A percentile compares a stretch with the other conserved stretches of the same genome.
These are phyloP conservation scores for Hawksworthiomyces lignivorus DNA, from an alignment of 2,329 filamentous ascomycete genomes.

Conservation along the genomic window DNA sequence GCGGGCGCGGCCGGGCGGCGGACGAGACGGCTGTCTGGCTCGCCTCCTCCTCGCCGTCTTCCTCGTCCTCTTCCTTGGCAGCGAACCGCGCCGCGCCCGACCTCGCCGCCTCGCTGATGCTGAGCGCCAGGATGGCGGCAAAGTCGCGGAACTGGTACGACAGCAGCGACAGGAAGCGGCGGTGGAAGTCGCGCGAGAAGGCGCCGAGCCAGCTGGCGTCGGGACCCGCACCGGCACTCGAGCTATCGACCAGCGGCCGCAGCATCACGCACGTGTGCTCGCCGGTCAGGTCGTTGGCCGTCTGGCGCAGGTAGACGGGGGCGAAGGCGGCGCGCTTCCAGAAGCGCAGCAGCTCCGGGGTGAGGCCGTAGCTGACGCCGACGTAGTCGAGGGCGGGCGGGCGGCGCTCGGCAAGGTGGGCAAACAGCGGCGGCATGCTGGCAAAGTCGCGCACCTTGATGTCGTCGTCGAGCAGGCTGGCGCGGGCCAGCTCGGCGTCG, in stretches of 20 bases:
- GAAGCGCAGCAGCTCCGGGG: constrained; percentile 81
- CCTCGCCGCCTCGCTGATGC: constrained; percentile 80
- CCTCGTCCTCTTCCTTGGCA: constrained; percentile 52
- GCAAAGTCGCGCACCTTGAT: constrained; percentile 84
- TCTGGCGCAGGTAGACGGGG: constrained; percentile 89
- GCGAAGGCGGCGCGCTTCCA: constrained; percentile 86
- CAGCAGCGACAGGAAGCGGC: constrained; percentile 80
- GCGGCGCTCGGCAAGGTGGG: constrained; percentile 75
- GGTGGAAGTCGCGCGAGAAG: constrained; percentile 88
- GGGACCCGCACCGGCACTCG: constrained; percentile 39
- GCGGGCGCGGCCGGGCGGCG: constrained; percentile 41
- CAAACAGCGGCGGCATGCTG: constrained; percentile 88
- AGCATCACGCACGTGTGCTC: constrained; percentile 99
- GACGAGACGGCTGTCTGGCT: constrained; percentile 16
- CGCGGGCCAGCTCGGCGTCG: constrained; percentile 69
- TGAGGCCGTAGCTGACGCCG: constrained; percentile 92
- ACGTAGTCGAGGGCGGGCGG: constrained; percentile 82
- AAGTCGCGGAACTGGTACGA: constrained; percentile 91
- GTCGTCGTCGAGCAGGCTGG: constrained; percentile 74
- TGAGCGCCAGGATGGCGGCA: constrained; percentile 67
- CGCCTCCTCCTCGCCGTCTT: not conserved
- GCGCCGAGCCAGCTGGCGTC: constrained; percentile 82
- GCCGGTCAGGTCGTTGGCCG: constrained; percentile 89
- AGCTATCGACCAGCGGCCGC: constrained; percentile 51
- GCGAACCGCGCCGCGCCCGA: constrained; percentile 33